phyloP scores from a whole-genome alignment of 2,329 filamentous ascomycete genomes.

The Penicillium sp. region DNA sequence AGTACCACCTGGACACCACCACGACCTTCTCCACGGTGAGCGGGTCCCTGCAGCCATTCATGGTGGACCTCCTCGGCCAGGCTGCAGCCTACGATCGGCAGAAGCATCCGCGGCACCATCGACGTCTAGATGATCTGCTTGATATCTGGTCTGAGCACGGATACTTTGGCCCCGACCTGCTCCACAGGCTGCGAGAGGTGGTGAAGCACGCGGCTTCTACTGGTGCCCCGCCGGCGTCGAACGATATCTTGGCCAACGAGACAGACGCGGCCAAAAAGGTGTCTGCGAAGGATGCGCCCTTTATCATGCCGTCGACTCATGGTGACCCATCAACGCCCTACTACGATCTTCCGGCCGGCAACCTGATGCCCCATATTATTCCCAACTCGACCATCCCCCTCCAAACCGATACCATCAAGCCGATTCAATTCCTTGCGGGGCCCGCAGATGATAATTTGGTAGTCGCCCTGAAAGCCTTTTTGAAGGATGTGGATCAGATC shows the following conservation, averaged over 20 bases:
- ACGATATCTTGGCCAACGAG: constrained; percentile 24
- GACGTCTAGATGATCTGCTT: constrained; percentile 61
- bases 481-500: constrained; percentile 65
- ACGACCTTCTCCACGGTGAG: constrained; percentile 50
- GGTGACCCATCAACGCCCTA: constrained; percentile 69
- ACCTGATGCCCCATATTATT: constrained; percentile 72
- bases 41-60: constrained; percentile 53
- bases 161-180: constrained; percentile 56
- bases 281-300: constrained; percentile 52
- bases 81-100: constrained; percentile 53
- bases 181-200: constrained; percentile 57
- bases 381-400: constrained; percentile 72
- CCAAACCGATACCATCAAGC: constrained; percentile 64
- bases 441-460: constrained; percentile 64
- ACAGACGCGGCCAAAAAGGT: constrained; percentile 45
- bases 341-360: constrained; percentile 78
- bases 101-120: constrained; percentile 61
- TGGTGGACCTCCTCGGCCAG: constrained; percentile 59
- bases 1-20: constrained; percentile 45
- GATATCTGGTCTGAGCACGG: constrained; percentile 64
- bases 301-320: constrained; percentile 68
- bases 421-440: constrained; percentile 64
- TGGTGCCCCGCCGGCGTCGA: constrained; percentile 27
- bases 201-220: constrained; percentile 45
- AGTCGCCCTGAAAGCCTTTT: constrained; percentile 63